Base-by-base conservation (phyloP, 2,329 filamentous ascomycete species). In the Phaeophleospora eucalypticola region DNA sequence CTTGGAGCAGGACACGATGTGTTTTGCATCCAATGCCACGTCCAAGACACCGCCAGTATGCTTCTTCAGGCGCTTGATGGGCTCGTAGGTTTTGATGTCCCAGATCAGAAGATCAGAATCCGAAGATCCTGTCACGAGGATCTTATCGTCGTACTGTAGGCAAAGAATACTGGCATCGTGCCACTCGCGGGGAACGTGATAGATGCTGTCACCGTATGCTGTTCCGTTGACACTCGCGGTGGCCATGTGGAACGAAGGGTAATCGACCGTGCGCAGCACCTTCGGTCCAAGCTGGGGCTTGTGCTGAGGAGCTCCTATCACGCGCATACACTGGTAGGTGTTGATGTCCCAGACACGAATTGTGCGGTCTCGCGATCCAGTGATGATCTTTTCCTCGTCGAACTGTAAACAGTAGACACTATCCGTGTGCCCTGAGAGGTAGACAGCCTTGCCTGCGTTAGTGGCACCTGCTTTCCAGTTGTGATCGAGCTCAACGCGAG, bases 371-470 rank as follows among this genome's bases (percentile, higher is more conserved):
- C 93, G 84, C 8, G 91, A 96, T 20, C 93, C 93, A 2, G 93
- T 97, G 56, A 98, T 90, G 63, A 97, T 95, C 69, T 97, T 98
- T 64, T 86, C 78, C 84, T 97, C 91, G 66, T 98, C 93, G 65
- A 97, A 98, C 65, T 98, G 93, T 46, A 95, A 81, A 68, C 93
- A 98, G 71, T 98, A 98, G 47, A 98, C 94, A 56, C 89, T 96
- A 67, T 98, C 93, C 19, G 84, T 83, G 66, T 98, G 93, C 2
- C 93, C 93, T 60, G 93, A 89, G 17, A 98, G 78, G 67, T 96
- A 97, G 46, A 95, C 82, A 0, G 89, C 84, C 37, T 82, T 84
- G 7, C 89, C 87, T 56, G 84, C 83, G 46, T 58, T 46, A 18
- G 87, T 86, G 41, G 83, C 74, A 59, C 81, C 83, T n/a, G 56